These are phyloP conservation scores for Serendipita sp. DNA, from an alignment of 768 basidiomycete genomes.

Conservation along the genomic window DNA sequence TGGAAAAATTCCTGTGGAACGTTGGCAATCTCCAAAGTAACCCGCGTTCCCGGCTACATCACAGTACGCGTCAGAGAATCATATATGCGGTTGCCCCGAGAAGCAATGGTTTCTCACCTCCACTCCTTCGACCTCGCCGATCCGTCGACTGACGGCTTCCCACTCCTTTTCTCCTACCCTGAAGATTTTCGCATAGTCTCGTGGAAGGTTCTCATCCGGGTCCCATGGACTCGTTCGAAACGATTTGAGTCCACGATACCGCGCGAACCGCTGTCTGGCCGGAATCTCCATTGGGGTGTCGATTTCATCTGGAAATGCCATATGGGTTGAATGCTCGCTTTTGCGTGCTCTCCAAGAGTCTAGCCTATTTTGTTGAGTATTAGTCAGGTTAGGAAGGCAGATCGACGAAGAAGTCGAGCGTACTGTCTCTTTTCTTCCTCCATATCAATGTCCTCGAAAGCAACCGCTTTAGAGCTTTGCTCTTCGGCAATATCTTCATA, in stretches of 20 bases:
- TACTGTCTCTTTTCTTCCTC: constrained; percentile 83
- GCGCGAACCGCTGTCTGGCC: constrained; percentile 70
- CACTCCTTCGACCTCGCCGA: constrained; percentile 39
- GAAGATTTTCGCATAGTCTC: constrained; percentile 89
- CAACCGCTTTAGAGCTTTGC: constrained; percentile 28
- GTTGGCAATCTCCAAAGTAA: constrained; percentile 57
- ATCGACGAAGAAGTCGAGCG: constrained; percentile 17
- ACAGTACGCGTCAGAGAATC: neutral
- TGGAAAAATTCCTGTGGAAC: constrained; percentile 49
- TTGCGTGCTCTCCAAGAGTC: constrained; percentile 56
- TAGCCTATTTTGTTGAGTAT: constrained; percentile 28
- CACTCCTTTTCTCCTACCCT: constrained; percentile 91
- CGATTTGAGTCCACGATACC: constrained; percentile 79
- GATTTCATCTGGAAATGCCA: constrained; percentile 88
- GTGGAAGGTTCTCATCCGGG: constrained; percentile 85
- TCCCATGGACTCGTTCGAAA: constrained; percentile 98
- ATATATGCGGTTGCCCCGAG: neutral
- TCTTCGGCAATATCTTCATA: constrained; percentile 20
- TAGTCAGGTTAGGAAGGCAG: neutral
- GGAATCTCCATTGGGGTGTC: constrained; percentile 80
- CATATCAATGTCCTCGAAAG: constrained; percentile 60
- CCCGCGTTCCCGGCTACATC: constrained; percentile 59
- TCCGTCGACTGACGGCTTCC: constrained; percentile 48
- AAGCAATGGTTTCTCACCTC: constrained; percentile 33
- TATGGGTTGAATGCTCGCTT: constrained; percentile 48